Percentiles rank a stretch among this genome's conserved stretches.
These are phyloP conservation scores for Colletotrichum graminicola DNA, from an alignment of 2,329 filamentous ascomycete species.

Conservation along the genomic window DNA sequence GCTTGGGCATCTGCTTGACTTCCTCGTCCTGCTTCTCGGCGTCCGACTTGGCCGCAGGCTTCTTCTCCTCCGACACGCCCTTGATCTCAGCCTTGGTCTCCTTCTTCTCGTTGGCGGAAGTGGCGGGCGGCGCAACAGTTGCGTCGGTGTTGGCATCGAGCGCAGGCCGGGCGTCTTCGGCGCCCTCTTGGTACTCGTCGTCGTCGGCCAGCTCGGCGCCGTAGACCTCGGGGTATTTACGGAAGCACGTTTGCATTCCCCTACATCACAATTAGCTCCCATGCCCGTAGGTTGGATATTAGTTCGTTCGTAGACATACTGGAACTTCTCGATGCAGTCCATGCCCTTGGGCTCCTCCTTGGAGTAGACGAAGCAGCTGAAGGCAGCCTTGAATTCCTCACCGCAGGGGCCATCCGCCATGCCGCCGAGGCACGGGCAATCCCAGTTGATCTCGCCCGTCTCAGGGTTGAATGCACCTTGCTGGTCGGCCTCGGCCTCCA, in stretches of 20 bases:
- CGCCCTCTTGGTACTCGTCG: slow-evolving; percentile 55
- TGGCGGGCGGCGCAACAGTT: slow-evolving; percentile 12
- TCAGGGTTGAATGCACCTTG: slow-evolving; percentile 98
- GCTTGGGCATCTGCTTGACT: slow-evolving; percentile 25
- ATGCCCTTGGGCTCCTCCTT: slow-evolving; percentile 96
- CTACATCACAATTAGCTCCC: slow-evolving; percentile 61
- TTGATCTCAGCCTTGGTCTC: slow-evolving; percentile 22
- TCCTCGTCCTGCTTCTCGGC: slow-evolving; percentile 38
- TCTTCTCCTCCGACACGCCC: slow-evolving; percentile 31
- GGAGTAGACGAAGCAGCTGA: slow-evolving; percentile 98
- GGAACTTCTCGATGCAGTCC: slow-evolving; percentile 97
- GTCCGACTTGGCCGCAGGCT: slow-evolving; percentile 34
- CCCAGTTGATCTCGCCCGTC: slow-evolving; percentile 99
- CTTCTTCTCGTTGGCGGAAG: slow-evolving; percentile 29
- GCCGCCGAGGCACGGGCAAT: slow-evolving; percentile 95
- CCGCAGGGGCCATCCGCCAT: slow-evolving; percentile 98
- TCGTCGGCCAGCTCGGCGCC: slow-evolving; percentile 88
- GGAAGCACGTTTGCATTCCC: slow-evolving; percentile 98
- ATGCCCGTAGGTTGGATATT: not conserved
- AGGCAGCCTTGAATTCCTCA: slow-evolving; percentile 93
- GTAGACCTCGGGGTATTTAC: slow-evolving; percentile 91
- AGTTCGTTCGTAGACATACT: slow-evolving; percentile 68
- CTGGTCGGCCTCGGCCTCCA: slow-evolving; percentile 86
- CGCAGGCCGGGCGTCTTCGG: slow-evolving; percentile 48
- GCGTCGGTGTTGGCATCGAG: slow-evolving; percentile 45